A percentile compares a stretch with the other conserved stretches of the same genome.
Evolutionary conservation across 2,329 filamentous ascomycete species (phyloP).

Genomic region (Aphanoascus verrucosus): DNA sequence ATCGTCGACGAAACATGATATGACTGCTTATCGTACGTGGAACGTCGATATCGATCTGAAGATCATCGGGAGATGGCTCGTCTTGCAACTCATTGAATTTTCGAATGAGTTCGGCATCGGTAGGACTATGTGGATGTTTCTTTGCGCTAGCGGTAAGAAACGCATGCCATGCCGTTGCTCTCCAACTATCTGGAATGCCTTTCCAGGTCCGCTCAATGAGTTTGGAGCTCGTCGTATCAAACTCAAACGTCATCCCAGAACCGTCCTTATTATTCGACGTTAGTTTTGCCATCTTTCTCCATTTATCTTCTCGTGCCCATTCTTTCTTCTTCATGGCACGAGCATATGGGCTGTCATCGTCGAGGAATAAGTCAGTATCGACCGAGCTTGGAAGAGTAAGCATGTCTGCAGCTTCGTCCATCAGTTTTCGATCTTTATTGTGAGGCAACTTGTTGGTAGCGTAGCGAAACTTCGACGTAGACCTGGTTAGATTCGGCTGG

Average conservation of each 20-base stretch:
- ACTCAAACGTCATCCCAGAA: conserved; percentile 59
- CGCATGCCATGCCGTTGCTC: conserved; percentile 84
- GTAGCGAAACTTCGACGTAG: conserved; percentile 40
- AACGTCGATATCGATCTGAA: conserved; percentile 95
- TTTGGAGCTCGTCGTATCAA: conserved; percentile 73
- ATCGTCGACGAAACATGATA: conserved; percentile 91
- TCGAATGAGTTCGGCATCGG: conserved; percentile 60
- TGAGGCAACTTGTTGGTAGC: conserved; percentile 44
- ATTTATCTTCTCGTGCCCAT: conserved; percentile 53
- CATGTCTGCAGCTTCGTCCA: conserved; percentile 51
- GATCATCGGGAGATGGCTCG: conserved; percentile 72
- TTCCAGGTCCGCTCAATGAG: conserved; percentile 92
- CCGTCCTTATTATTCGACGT: conserved; percentile 39
- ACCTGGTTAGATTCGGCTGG: conserved; percentile 32
- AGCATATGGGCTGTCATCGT: conserved; percentile 40
- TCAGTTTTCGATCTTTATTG: conserved; percentile 38
- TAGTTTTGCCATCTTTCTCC: conserved; percentile 54
- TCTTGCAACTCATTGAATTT: conserved; percentile 64
- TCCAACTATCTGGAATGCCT: conserved; percentile 93
- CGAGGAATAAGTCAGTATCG: conserved; percentile 34
- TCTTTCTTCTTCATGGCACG: conserved; percentile 47
- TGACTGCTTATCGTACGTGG: conserved; percentile 89
- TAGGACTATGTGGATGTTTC: conserved; percentile 48
- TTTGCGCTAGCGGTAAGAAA: conserved; percentile 73
- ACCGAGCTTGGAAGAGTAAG: conserved; percentile 48